Evolutionary conservation across 2,329 filamentous ascomycete genomes (phyloP), one percentile per base, ranked within the genome.

Genomic region (Helminthosporium solani): DNA sequence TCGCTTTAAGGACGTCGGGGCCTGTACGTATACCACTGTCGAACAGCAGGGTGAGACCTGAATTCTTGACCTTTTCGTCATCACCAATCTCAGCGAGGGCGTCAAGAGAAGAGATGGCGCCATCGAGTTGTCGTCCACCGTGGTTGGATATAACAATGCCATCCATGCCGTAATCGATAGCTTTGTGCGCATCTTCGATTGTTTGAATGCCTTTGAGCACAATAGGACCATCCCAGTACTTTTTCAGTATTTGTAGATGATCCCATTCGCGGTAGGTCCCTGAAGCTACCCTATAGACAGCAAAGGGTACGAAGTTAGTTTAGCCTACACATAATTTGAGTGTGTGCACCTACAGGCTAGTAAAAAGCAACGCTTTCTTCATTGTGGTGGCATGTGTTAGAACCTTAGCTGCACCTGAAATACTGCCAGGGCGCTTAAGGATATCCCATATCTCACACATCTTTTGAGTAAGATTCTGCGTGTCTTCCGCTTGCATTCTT

Each of bases 201-300:
- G 62, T 69, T 41, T 72, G 68, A 30, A 71, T 70, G 6, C 68
- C 68, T 45, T 72, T 72, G 8, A 71, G 52, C 16, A 71, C 63
- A 46, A 71, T 70, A 0, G 69, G 69, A 0, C 67, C 68, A 33
- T 64, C 58, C 69, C 69, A 71, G 42, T 68, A 49, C 43, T 62
- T 54, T 16, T 59, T 54, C 8, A 72, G 49, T 27, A 57, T 61
- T n/a, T 58, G 44, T 15, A 72, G 42, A 33, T 70, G 56, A 7
- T 60, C 51, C 69, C 69, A 72, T 14, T 64, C 56, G 28, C 66
- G 59, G 36, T 68, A 68, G 2, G 58, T 60, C 0, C 68, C 67
- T 1, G 64, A 68, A 3, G 68, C 66, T 5, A 72, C 49, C 0
- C 23, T 25, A 9, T 25, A 9, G 6, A 25, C 5, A 5, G 23